Base-by-base conservation (phyloP, 768 basidiomycete genomes). In the Suillus placidus region DNA sequence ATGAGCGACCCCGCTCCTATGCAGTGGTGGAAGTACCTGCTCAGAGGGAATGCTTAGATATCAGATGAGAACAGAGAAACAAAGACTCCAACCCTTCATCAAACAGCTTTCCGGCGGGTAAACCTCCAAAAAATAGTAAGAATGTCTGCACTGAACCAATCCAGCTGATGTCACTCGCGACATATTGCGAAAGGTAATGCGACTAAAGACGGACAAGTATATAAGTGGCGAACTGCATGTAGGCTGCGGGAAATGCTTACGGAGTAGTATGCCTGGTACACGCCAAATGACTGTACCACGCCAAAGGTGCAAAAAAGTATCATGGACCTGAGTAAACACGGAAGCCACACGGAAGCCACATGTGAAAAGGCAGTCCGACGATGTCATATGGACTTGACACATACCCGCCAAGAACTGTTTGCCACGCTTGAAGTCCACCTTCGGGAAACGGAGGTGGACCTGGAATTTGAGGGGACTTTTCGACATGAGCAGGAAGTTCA, bases 61-160 rank as follows among this genome's bases (percentile, higher is more conserved):
- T 30, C 18, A 32, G 18, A 60, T 60, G 35, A 30, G 3, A 32
- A 20, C 6, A 4, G 26, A 30, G 12, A 12, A 60, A 6, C 76
- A 79, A 38, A 38, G 63, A 64, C 1, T 82, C 83, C 5, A 73
- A 71, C 38, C 85, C 85, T 20, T 78, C 76, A 45, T 86, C 85
- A 60, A 85, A 84, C 35, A 82, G 68, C 60, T 78, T 77, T 40
- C 82, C 84, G 12, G 81, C 80, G 26, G 78, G 79, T 37, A 84
- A 70, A 34, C 82, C 83, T 16, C 82, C 67, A 7, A 81, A 79
- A 64, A 84, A 84, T 1, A 83, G 77, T 54, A 84, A 78, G 65
- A 84, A 85, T 14, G 82, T 79, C 71, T 86, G 85, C 5, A 83
- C 69, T 7, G 82, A 82, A 51, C 85, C 85, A 66, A 86, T 85